phyloP scores from a whole-genome alignment of 768 basidiomycete species.

The Kwoniella shandongensis region DNA sequence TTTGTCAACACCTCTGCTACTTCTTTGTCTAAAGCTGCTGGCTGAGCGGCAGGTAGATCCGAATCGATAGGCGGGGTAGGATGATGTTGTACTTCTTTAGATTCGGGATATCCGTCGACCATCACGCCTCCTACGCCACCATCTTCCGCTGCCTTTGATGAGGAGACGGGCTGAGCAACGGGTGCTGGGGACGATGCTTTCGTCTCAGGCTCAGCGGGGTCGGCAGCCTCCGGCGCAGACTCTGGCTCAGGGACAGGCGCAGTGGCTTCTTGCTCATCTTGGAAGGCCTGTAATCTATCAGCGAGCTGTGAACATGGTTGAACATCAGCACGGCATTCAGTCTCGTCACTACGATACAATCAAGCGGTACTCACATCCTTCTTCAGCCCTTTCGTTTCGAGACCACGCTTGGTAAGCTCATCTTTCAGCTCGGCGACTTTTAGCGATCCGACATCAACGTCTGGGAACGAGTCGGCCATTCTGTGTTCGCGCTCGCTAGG shows the following conservation, averaged over 20 bases:
- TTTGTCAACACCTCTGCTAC: conserved; percentile 23
- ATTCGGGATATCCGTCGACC: conserved; percentile 18
- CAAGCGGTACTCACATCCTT: conserved; percentile 51
- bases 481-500: too few relatives aligned
- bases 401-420: conserved; percentile 44
- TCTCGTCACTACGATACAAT: too few relatives aligned
- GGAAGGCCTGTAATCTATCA: conserved; percentile 36
- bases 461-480: neutral
- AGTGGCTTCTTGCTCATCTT: neutral
- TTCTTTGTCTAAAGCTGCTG: conserved; percentile 14
- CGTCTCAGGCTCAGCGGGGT: neutral
- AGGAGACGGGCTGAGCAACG: conserved; percentile 21
- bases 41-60: neutral
- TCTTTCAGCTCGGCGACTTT: conserved; percentile 51
- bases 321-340: too few relatives aligned
- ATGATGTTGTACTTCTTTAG: neutral
- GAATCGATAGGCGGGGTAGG: neutral
- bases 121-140: conserved; percentile 10
- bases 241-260: neutral
- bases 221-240: neutral
- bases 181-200: conserved; percentile 20
- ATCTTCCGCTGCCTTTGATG: neutral
- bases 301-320: conserved; percentile 25
- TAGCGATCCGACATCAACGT: conserved; percentile 27
- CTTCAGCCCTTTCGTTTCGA: conserved; percentile 49